Base-by-base conservation (phyloP, 1,284 basidiomycete genomes). In the Trichosporon sp. region DNA sequence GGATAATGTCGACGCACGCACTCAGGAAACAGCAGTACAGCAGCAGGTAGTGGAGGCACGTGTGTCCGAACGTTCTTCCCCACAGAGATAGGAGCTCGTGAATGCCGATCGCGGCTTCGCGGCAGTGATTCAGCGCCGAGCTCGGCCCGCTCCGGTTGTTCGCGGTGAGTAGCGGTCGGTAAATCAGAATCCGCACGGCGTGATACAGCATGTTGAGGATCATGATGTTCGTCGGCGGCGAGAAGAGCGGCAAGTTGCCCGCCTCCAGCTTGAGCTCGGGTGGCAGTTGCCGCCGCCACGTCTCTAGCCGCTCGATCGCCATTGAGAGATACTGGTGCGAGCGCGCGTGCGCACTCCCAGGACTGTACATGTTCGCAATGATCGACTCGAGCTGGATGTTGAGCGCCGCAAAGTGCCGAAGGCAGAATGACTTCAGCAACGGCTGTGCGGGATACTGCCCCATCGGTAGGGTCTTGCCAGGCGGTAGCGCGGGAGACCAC, bases 311-410 rank as follows among this genome's bases (percentile, higher is more conserved):
- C 54, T 65, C 66, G 19, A 65, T 64, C 2, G 64, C 61, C 14
- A 49, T 56, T 11, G 63, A 62, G 21, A 71, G 63, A 31, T 66
- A 69, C 14, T 63, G 60, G 7, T 64, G 56, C 11, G 61, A 63
- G 16, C 70, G 70, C 14, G 68, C 70, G n/a, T 71, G 63, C 1
- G 70, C 68, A 1, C 70, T 65, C n/a, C 69, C 64, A 0, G 68
- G 68, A 2, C 60, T 63, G 59, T 71, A 71, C 70, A 71, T 71
- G 68, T 69, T 69, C 44, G 65, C 63, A 7, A 71, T 64, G 56
- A 71, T 71, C 2, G 62, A 64, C 58, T 71, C 70, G 58, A 71
- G 68, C 44, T 69, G 69, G 40, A 66, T 65, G 59, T 71, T 65
- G 4, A 71, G 68, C 52, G 62, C 57, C 10, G 65, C 49, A 7